Percentiles rank a stretch among this genome's conserved stretches.
These are phyloP conservation scores for Mycena epipterygia DNA, from an alignment of 768 basidiomycete genomes.

Conservation along the genomic window DNA sequence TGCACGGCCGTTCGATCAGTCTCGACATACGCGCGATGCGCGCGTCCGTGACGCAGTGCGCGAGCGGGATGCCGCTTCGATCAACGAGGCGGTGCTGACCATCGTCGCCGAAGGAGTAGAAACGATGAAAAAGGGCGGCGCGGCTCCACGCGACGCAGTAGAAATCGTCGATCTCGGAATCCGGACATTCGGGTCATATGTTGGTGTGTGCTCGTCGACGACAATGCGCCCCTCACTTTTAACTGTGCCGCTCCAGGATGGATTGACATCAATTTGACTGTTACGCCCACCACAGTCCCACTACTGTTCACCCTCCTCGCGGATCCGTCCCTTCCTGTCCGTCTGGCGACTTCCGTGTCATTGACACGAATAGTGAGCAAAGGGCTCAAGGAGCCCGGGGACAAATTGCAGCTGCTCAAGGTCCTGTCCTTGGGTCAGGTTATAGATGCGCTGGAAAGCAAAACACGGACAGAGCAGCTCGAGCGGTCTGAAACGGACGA, in stretches of 20 bases:
- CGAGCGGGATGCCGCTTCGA: conserved; percentile 86
- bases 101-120: conserved; percentile 81
- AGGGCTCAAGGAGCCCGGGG: conserved; percentile 91
- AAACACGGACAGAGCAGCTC: conserved; percentile 76
- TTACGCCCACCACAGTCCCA: conserved; percentile 90
- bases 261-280: conserved; percentile 97
- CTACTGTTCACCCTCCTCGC: conserved; percentile 88
- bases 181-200: conserved; percentile 92
- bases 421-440: conserved; percentile 90
- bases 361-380: conserved; percentile 89
- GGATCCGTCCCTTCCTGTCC: conserved; percentile 82
- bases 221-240: not conserved
- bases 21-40: conserved; percentile 84
- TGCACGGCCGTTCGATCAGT: conserved; percentile 78
- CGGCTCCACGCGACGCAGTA: conserved; percentile 68
- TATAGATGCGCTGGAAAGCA: conserved; percentile 83
- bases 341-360: conserved; percentile 85
- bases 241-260: conserved; percentile 72
- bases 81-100: conserved; percentile 90
- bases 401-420: conserved; percentile 91
- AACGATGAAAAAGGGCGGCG: conserved; percentile 66
- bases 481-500: conserved; percentile 82
- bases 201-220: conserved; percentile 73
- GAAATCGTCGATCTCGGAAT: conserved; percentile 96
- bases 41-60: conserved; percentile 92